These are phyloP conservation scores for Smallanthus sonchifolius DNA, from an alignment of 129 eudicot species.

Conservation along the genomic window DNA sequence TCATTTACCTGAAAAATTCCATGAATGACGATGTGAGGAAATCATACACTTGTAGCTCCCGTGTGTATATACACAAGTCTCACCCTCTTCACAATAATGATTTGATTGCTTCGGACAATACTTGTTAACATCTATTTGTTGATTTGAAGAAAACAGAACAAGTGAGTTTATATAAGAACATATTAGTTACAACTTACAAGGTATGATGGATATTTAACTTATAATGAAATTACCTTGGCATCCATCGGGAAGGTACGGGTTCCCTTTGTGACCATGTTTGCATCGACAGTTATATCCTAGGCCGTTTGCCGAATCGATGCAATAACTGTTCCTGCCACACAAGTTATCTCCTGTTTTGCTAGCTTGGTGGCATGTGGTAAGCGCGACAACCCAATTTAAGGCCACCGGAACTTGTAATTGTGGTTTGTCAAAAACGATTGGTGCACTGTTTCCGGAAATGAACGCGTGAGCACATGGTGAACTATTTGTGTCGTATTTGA, in stretches of 20 bases:
- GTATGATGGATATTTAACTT: no score
- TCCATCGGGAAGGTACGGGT: constrained; percentile 29
- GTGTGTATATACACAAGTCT: constrained; percentile 24
- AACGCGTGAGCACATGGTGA: background rate
- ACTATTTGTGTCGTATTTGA: background rate
- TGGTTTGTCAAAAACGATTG: no score
- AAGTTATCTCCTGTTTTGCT: background rate
- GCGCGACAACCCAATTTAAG: constrained; percentile 30
- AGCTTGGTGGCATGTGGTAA: constrained; percentile 14
- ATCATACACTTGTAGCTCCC: constrained; percentile 23
- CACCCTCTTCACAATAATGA: constrained; percentile 22
- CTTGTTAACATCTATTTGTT: constrained; percentile 10
- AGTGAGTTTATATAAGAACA: background rate
- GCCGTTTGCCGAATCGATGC: constrained; percentile 20
- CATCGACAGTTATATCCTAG: constrained; percentile 32
- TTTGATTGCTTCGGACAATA: constrained; percentile 2
- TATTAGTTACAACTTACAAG: background rate
- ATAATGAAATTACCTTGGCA: constrained; percentile 27
- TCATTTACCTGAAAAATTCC: constrained; percentile 19
- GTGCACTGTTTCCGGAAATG: constrained; percentile 1
- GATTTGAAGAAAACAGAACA: background rate
- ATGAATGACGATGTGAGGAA: background rate
- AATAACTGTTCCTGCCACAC: constrained; percentile 22
- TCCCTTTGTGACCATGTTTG: constrained; percentile 25
- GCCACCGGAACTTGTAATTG: constrained; percentile 7